A percentile compares a stretch with the other conserved stretches of the same genome.
phyloP scores from a whole-genome alignment of 2,329 filamentous ascomycete genomes.

The Trichoderma sp. region DNA sequence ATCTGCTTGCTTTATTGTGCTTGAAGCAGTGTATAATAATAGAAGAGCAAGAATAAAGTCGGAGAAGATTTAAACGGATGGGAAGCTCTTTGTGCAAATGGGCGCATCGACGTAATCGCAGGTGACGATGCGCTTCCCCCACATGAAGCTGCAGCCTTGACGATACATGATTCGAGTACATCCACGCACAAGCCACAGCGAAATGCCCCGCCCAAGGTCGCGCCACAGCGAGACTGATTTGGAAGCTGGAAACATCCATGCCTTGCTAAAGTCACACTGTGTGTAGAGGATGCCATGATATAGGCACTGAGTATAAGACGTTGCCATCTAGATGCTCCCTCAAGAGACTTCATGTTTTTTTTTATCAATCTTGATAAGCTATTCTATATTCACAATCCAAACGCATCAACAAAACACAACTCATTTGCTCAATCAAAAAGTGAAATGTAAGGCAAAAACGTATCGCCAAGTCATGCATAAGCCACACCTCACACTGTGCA shows the following conservation, averaged over 20 bases:
- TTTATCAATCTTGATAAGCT: neutral
- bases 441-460: neutral
- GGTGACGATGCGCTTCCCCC: constrained; percentile 12
- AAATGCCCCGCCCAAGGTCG: constrained; percentile 24
- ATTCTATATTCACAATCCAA: neutral
- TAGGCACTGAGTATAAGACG: neutral
- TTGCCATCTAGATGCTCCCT: neutral
- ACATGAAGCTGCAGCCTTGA: constrained; percentile 6
- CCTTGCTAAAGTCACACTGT: neutral
- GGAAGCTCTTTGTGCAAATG: neutral
- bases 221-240: constrained; percentile 25
- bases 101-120: constrained; percentile 4
- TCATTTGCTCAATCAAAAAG: neutral
- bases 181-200: constrained; percentile 7
- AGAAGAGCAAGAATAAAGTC: neutral
- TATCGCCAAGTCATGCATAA: neutral
- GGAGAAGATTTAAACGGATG: neutral
- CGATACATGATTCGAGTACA: neutral
- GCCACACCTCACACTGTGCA: constrained; percentile 16
- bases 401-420: too few relatives aligned
- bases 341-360: neutral
- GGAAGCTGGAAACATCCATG: neutral
- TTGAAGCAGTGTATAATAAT: neutral
- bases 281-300: neutral
- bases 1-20: neutral